Evolutionary conservation across 805 yeast species (phyloP), one percentile per base, ranked within the genome.

Genomic region (Isabelozyma pseudorhagii): DNA sequence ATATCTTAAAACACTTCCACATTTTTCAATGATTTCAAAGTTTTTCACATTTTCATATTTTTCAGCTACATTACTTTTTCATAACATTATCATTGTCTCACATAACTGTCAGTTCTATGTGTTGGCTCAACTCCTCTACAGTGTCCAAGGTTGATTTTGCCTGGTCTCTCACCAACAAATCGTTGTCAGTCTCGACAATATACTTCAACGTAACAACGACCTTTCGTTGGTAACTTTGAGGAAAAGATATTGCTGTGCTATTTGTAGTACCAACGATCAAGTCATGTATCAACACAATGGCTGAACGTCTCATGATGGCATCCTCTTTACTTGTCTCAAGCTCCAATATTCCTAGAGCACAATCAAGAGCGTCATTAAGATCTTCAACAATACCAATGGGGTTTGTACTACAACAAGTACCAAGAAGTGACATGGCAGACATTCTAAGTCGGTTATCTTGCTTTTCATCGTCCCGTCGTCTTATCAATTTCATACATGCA

Each of bases 401-500:
- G 51, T 83, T 82, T 1, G 70, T 69, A 53, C 80, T 80, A 58
- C 91, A 80, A 38, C 87, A 71, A 5, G 79, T 69, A 28, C 97
- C 97, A n/a, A 93, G 63, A 11, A 94, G 65, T 0, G 97, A 88
- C 82, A 92, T 79, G 0, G 97, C 81, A 1, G 97, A 92, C 87
- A 90, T 84, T 55, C 97, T 74, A 39, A 91, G 54, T 39, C 84
- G 77, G 50, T 77, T 71, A 54, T 90, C 96, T 3, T 49, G 68
- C 17, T 66, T 61, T 4, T 64, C 55, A n/a, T 64, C 54, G 1
- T 53, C 61, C 5, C 52, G 52, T 1, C 70, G 55, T 41, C 71
- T 54, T 3, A 82, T 70, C 18, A 76, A 44, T 1, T 55, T 41
- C 2, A 87, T 59, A 28, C 82, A 74, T 0, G 74, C 58, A 4